A percentile compares a stretch with the other conserved stretches of the same genome.
Conservation (phyloP, 768 basidiomycete species). For the Leccinum incarnatum region DNA sequence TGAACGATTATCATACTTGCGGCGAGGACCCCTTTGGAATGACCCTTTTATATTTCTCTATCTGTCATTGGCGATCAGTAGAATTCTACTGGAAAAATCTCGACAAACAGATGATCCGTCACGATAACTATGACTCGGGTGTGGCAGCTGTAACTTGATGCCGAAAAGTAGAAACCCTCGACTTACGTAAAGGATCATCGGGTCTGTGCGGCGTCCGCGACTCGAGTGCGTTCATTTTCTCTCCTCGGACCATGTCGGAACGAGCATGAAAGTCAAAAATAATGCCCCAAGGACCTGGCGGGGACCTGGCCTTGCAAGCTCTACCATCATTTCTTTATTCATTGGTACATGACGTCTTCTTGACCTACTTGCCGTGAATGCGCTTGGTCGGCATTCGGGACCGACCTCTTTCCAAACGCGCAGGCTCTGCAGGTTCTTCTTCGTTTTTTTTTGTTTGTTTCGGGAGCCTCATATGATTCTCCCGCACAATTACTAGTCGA, state of each 20-base stretch:
- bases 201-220: background rate
- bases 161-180: no score
- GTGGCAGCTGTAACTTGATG: background rate
- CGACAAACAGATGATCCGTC: background rate
- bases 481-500: background rate
- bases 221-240: constrained; percentile 11
- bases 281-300: no score
- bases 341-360: background rate
- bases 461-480: background rate
- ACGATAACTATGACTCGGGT: background rate
- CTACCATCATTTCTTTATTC: background rate
- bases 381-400: no score
- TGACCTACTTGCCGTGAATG: no score
- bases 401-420: constrained; percentile 3
- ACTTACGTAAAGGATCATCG: background rate
- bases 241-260: constrained; percentile 2
- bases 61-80: background rate
- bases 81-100: background rate
- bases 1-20: background rate
- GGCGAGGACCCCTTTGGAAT: background rate
- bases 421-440: background rate
- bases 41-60: background rate
- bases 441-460: background rate
- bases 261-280: background rate
- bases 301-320: background rate